These are phyloP conservation scores for Ilex asprella DNA, from an alignment of 257 asterid species.

Conservation along the genomic window DNA sequence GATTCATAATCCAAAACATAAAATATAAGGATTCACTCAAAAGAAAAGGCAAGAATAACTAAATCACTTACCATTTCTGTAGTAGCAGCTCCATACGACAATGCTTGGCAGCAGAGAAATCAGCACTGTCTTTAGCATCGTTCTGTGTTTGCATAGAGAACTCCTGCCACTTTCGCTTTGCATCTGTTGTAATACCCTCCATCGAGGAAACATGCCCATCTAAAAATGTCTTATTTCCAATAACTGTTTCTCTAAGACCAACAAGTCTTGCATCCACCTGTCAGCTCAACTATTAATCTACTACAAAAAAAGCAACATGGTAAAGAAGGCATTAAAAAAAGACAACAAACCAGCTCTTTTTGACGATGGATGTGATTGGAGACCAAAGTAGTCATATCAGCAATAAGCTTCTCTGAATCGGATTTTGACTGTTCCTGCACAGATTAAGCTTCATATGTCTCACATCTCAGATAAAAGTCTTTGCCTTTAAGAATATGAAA, in stretches of 20 bases:
- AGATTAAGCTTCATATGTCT: slow-evolving; percentile 15
- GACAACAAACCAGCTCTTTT: slow-evolving; percentile 55
- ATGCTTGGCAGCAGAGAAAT: slow-evolving; percentile 77
- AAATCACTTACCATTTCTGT: slow-evolving; percentile 51
- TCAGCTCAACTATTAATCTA: not conserved
- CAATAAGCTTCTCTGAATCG: slow-evolving; percentile 66
- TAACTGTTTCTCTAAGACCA: slow-evolving; percentile 46
- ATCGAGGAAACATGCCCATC: slow-evolving; percentile 61
- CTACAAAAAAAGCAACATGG: not conserved
- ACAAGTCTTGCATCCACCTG: slow-evolving; percentile 69
- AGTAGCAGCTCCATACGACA: slow-evolving; percentile 68
- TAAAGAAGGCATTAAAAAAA: slow-evolving; percentile 1
- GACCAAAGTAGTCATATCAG: slow-evolving; percentile 66
- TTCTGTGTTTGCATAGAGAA: slow-evolving; percentile 43
- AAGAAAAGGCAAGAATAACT: not conserved
- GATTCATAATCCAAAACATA: slow-evolving; percentile 2
- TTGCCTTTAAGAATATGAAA: slow-evolving; percentile 1
- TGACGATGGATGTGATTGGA: slow-evolving; percentile 64
- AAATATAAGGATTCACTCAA: not conserved
- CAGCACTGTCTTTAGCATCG: slow-evolving; percentile 53
- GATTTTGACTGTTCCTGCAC: slow-evolving; percentile 62
- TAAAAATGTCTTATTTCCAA: slow-evolving; percentile 50
- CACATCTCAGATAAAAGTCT: slow-evolving; percentile 3
- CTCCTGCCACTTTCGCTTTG: slow-evolving; percentile 89
- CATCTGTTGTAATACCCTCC: slow-evolving; percentile 62